Base-by-base conservation (phyloP, 2,329 filamentous ascomycete species). In the Cryoendolithus antarcticus region DNA sequence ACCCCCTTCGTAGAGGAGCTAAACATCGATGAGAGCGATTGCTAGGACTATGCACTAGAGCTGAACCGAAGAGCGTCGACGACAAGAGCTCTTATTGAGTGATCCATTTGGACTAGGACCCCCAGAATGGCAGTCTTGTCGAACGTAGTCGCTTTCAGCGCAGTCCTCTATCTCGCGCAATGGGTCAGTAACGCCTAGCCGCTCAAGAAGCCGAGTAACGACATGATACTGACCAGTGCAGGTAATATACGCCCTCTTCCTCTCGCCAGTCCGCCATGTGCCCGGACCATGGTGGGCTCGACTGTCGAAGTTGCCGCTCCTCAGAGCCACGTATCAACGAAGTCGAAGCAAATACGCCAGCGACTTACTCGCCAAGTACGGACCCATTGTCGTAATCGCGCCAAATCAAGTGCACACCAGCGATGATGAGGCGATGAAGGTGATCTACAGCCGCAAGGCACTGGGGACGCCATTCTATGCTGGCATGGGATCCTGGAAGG, bases 391-490 rank as follows among this genome's bases (percentile, higher is more conserved):
- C 5, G 43, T 47, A 15, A 47, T 47, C 30, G 45, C 45, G 32
- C 45, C 45, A n/a, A 32, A 47, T 35, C 45, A 47, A 37, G 34
- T 47, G 7, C 45, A 47, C 32, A 47, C 45, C 9, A 45, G 13
- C 30, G 43, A 47, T 33, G 34, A 37, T 9, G 29, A 12, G 10
- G 45, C 45, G 7, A 45, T 47, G 45, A 43, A 45, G 28, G 35
- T 36, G 21, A 47, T 47, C 27, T 47, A 45, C 34, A 36, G 44
- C 32, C 43, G 43, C 9, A 31, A 32, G 9, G 41, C 45, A 2
- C 15, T 40, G 15, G 45, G 45, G 35, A 47, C 45, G 11, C 29
- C 28, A 8, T 47, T 47, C 40, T 47, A 47, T 34, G 24, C 43
- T 8, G 37, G 38, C 19, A 47, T 47, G 45, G 45, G 45, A 9